phyloP scores from a whole-genome alignment of 495 filamentous ascomycete genomes.

The Penicillium ochrochloron region DNA sequence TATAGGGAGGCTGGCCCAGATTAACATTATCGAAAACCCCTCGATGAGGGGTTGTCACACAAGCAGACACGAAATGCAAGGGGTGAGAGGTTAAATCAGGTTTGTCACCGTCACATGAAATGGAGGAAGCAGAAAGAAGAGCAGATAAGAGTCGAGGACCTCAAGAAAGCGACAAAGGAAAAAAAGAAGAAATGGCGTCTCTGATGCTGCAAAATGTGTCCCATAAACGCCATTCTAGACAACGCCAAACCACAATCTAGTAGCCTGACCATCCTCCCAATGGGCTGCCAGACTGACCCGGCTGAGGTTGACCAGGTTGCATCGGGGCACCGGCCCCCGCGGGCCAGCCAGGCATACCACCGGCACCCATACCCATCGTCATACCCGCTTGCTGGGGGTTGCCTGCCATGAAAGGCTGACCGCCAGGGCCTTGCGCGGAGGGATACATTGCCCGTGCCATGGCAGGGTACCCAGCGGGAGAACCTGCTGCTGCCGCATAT shows the following conservation, averaged over 20 bases:
- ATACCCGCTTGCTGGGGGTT: slow-evolving; percentile 46
- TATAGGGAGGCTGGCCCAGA: slow-evolving; percentile 51
- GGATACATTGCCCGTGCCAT: slow-evolving; percentile 51
- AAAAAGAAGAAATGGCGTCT: slow-evolving; percentile 21
- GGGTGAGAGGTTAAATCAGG: slow-evolving; percentile 15
- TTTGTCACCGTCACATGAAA: slow-evolving; percentile 16
- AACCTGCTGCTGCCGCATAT: slow-evolving; percentile 45
- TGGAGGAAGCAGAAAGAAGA: slow-evolving; percentile 24
- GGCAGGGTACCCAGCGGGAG: slow-evolving; percentile 40
- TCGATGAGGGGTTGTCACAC: slow-evolving; percentile 33
- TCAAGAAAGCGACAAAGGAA: slow-evolving; percentile 24
- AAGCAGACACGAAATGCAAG: slow-evolving; percentile 36
- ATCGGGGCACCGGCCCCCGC: slow-evolving; percentile 41
- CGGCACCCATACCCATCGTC: slow-evolving; percentile 46
- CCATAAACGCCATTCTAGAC: slow-evolving; percentile 37
- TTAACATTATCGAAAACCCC: slow-evolving; percentile 43
- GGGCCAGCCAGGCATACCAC: slow-evolving; percentile 49
- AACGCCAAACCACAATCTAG: slow-evolving; percentile 39
- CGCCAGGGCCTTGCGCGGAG: slow-evolving; percentile 42
- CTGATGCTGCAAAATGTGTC: slow-evolving; percentile 19
- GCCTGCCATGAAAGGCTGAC: slow-evolving; percentile 47
- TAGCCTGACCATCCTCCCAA: slow-evolving; percentile 51
- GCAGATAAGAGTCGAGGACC: background rate
- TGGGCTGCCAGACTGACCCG: slow-evolving; percentile 49
- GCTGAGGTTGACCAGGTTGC: slow-evolving; percentile 51